These are phyloP conservation scores for Vitis labrusca DNA, from an alignment of 164 flowering plant genomes.

Conservation along the genomic window DNA sequence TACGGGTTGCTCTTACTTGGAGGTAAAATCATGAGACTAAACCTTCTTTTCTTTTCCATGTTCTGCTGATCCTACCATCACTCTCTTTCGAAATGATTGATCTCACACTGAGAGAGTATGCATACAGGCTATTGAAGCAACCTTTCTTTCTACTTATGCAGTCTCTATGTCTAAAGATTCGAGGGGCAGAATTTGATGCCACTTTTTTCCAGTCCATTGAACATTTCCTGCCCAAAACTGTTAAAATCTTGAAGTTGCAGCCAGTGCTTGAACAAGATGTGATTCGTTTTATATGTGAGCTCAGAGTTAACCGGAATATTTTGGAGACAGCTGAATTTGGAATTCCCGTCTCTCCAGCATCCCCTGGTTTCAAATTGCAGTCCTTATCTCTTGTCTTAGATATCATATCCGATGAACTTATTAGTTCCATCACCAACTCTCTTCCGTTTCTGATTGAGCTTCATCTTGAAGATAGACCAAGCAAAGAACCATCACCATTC, in stretches of 20 bases:
- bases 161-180: conserved; percentile 35
- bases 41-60: not conserved
- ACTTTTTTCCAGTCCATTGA: conserved; percentile 15
- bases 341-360: not conserved
- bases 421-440: conserved; percentile 22
- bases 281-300: conserved; percentile 13
- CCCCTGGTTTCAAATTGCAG: conserved; percentile 21
- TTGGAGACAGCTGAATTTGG: not conserved
- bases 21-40: conserved; percentile 25
- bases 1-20: conserved; percentile 24
- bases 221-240: conserved; percentile 27
- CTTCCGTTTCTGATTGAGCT: conserved; percentile 33
- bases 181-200: conserved; percentile 22
- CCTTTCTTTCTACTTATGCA: conserved; percentile 13
- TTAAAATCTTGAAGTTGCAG: conserved; percentile 38
- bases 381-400: conserved; percentile 39
- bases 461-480: conserved; percentile 46
- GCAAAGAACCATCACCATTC: conserved; percentile 16
- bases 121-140: too few species aligned
- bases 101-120: not conserved
- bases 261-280: conserved; percentile 28
- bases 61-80: not conserved
- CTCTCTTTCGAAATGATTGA: not conserved
- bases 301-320: conserved; percentile 3
- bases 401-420: conserved; percentile 35